Evolutionary conservation across 1,284 basidiomycete species (phyloP), one percentile per base, ranked within the genome.

Genomic region (Leucoagaricus sp.): DNA sequence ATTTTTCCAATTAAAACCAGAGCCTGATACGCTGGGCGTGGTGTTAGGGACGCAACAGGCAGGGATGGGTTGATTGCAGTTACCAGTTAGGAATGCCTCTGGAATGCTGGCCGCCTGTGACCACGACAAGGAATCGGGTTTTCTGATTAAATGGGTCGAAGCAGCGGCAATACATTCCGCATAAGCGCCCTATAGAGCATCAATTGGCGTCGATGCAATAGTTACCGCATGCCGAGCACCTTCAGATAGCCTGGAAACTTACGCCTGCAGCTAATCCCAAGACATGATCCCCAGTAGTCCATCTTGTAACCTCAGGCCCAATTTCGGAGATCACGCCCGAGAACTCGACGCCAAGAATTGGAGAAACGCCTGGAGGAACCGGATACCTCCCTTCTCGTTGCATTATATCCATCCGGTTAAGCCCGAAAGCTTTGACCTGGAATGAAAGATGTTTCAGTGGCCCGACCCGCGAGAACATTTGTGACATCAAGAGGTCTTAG

Each of bases 261-360:
- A 80, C 78, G 23, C 77, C 78, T 41, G 70, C 73, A 21, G 73
- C 73, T n/a, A 98, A 81, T 12, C 95, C 96, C 60, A 95, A 83
- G 1, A 98, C 96, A 69, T 93, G 89, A 62, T 97, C 92, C 8
- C 89, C 91, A 17, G 82, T 70, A 65, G 86, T 82, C 85, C 85
- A 94, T 45, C 75, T 72, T 7, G 73, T 69, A 23, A 81, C 81
- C 23, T 73, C 77, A 19, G 78, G 69, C 1, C 86, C 90, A 12
- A 89, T 63, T 59, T 85, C 78, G 34, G 79, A 76, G 57, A 96
- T 79, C 2, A 70, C 72, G 2, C 94, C 94, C 17, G 92, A 86
- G 71, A 97, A 98, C 72, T 98, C 96, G 54, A 98, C 93, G 7
- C 96, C 95, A 25, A 98, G 80, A 67, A 96, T 89, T 7, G 79